Base-by-base conservation (phyloP, 2,329 filamentous ascomycete species). In the Didymella arachidicola region DNA sequence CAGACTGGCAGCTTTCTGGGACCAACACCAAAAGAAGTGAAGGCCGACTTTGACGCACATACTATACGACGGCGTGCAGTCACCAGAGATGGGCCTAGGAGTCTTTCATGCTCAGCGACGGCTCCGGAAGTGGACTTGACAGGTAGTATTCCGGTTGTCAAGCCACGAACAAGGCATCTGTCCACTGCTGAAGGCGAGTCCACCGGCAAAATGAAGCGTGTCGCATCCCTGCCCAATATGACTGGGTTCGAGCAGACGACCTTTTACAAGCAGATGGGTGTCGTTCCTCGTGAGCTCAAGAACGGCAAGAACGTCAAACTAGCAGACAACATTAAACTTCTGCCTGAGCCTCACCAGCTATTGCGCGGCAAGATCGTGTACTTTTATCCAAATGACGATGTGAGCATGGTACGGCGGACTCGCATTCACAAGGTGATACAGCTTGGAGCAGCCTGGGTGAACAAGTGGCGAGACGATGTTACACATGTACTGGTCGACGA, bases 401-500 rank as follows among this genome's bases (percentile, higher is more conserved):
- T 90, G 45, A 86, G 88, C 30, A 84, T 85, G 11, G 81, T 85
- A 7, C 85, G 93, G 38, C 86, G 85, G 53, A 77, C 88, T 57
- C 87, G 91, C 4, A 96, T 97, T 51, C 84, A 84, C 29, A 93
- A 89, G 73, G 88, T 90, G 0, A 83, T 86, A 34, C 65, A 75
- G 50, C 61, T 75, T 12, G 94, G 94, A 42, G 94, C 89, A 1
- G 79, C 74, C 1, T 95, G 93, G 88, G 84, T 86, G 27, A 83
- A 82, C 49, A 77, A 81, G 0, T 85, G 88, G 71, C 75, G 76
- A 29, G 67, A 74, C 0, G 77, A 71, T 22, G 85, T 95, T 16
- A 96, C 90, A 0, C 92, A 97, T 77, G 79, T 96, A 47, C 83
- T 98, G 58, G 88, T 92, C 1, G 93, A 97, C 71, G 89, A 87